Percentiles rank a stretch among this genome's conserved stretches.
These are phyloP conservation scores for Blastomyces gilchristii DNA, from an alignment of 2,329 filamentous ascomycete species.

Conservation along the genomic window DNA sequence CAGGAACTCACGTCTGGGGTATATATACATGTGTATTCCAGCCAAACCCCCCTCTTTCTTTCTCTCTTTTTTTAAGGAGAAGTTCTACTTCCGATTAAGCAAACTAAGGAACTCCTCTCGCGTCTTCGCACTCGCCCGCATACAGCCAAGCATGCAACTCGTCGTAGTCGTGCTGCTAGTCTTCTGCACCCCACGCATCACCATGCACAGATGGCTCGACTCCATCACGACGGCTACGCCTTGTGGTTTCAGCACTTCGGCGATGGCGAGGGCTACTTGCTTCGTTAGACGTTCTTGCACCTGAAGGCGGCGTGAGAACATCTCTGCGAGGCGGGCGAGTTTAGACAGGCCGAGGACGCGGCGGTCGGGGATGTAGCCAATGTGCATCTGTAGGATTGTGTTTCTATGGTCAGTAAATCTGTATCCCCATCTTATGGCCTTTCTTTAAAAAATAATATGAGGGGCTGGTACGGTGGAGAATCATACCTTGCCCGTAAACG, in stretches of 20 bases:
- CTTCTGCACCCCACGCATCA: constrained; percentile 97
- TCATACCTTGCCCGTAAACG: constrained; percentile 82
- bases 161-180: constrained; percentile 79
- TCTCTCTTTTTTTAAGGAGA: background rate
- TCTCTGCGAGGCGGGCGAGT: constrained; percentile 87
- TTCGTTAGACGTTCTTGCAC: constrained; percentile 95
- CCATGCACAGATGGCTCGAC: constrained; percentile 93
- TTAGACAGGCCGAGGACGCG: constrained; percentile 93
- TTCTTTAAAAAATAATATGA: no score
- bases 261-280: constrained; percentile 87
- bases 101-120: constrained; percentile 91
- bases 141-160: constrained; percentile 93
- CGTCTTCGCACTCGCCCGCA: constrained; percentile 86
- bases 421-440: no score
- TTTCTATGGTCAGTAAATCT: constrained; percentile 4
- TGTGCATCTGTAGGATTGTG: constrained; percentile 65
- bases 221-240: constrained; percentile 98
- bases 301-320: constrained; percentile 88
- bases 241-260: constrained; percentile 84
- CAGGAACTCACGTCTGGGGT: background rate
- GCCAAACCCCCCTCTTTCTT: background rate
- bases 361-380: constrained; percentile 88
- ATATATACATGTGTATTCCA: background rate
- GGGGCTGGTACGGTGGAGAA: background rate
- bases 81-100: constrained; percentile 44